A percentile compares a stretch with the other conserved stretches of the same genome.
phyloP scores from a whole-genome alignment of 2,329 filamentous ascomycete species.

The Ophiosphaerella narmari region DNA sequence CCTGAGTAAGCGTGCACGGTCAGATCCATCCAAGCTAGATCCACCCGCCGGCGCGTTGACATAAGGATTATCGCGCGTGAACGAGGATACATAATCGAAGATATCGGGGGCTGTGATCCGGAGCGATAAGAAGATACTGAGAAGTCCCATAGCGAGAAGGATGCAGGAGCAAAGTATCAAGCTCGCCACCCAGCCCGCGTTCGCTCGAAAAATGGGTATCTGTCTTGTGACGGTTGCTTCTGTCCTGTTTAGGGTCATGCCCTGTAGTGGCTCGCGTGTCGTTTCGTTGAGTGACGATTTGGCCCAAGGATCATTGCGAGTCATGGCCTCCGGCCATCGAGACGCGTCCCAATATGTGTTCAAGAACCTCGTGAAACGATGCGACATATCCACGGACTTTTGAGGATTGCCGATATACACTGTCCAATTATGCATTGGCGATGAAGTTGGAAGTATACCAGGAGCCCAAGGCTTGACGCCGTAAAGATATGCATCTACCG shows the following conservation, averaged over 20 bases:
- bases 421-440: constrained; percentile 2
- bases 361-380: constrained; percentile 3
- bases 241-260: constrained; percentile 1
- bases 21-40: constrained; percentile 3
- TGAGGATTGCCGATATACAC: constrained; percentile 1
- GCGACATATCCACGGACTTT: constrained; percentile 1
- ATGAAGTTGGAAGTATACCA: not conserved
- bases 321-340: constrained; percentile 5
- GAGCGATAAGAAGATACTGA: constrained; percentile 1
- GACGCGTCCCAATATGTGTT: constrained; percentile 8
- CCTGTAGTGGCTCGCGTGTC: not conserved
- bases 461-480: constrained; percentile 1
- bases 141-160: constrained; percentile 2
- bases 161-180: constrained; percentile 4
- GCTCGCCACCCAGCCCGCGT: constrained; percentile 3
- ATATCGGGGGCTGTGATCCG: constrained; percentile 5
- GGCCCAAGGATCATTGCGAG: constrained; percentile 4
- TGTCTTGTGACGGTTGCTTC: constrained; percentile 1
- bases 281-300: not conserved
- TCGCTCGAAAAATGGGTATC: constrained; percentile 2
- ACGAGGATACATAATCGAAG: constrained; percentile 8
- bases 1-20: constrained; percentile 5
- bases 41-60: constrained; percentile 5
- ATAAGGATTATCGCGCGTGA: constrained; percentile 11
- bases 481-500: constrained; percentile 8